Conservation (phyloP, 768 basidiomycete species). For the Rhizopogon vinicolor region DNA sequence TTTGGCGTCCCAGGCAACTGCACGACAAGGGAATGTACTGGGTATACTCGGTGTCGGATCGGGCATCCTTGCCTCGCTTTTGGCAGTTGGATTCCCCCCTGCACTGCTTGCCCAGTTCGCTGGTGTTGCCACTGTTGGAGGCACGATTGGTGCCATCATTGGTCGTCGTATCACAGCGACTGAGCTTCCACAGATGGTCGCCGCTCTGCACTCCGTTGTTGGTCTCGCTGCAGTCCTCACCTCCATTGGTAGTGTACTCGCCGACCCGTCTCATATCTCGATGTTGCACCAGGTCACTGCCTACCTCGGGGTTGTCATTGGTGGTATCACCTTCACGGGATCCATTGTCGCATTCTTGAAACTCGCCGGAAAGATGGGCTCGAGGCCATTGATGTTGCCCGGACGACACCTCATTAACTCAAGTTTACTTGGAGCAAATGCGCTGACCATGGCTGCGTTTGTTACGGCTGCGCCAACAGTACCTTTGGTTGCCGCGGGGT, state of each 20-base stretch:
- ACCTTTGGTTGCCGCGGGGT: slow-evolving; percentile 74
- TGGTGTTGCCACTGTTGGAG: slow-evolving; percentile 72
- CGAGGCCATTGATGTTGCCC: slow-evolving; percentile 66
- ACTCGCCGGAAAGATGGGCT: slow-evolving; percentile 77
- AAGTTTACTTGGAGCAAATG: slow-evolving; percentile 68
- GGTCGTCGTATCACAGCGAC: slow-evolving; percentile 84
- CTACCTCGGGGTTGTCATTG: slow-evolving; percentile 82
- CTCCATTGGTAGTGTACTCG: slow-evolving; percentile 76
- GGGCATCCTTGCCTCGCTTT: slow-evolving; percentile 76
- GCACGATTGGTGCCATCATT: slow-evolving; percentile 61
- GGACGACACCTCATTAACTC: slow-evolving; percentile 75
- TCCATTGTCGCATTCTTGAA: slow-evolving; percentile 89
- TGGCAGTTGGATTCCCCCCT: slow-evolving; percentile 77
- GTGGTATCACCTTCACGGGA: slow-evolving; percentile 87
- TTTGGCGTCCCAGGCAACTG: slow-evolving; percentile 73
- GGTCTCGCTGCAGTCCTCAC: slow-evolving; percentile 88
- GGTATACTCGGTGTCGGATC: slow-evolving; percentile 82
- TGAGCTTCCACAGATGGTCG: slow-evolving; percentile 81
- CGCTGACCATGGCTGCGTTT: slow-evolving; percentile 73
- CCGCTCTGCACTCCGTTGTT: slow-evolving; percentile 83
- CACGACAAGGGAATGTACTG: slow-evolving; percentile 84
- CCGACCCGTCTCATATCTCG: slow-evolving; percentile 62
- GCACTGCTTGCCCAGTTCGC: slow-evolving; percentile 77
- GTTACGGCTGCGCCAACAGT: slow-evolving; percentile 63
- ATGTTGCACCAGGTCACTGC: slow-evolving; percentile 79